A percentile compares a stretch with the other conserved stretches of the same genome.
phyloP scores from a whole-genome alignment of 257 asterid genomes.

The Plantago ovata region DNA sequence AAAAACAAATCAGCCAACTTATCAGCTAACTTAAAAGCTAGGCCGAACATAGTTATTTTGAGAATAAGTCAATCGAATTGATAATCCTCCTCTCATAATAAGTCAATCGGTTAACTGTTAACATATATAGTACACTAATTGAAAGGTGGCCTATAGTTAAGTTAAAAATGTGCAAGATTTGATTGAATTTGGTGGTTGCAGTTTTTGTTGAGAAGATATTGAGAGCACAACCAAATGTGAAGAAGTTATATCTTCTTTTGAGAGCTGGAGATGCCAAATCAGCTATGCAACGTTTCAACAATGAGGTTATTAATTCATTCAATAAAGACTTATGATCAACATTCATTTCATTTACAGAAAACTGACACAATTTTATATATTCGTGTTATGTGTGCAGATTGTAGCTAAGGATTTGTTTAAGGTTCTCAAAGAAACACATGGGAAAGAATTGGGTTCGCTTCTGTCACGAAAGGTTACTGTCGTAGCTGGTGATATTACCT shows the following conservation, averaged over 20 bases:
- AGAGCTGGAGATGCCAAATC: slow-evolving; percentile 68
- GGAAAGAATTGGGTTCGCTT: slow-evolving; percentile 32
- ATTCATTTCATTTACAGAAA: not conserved
- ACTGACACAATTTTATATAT: no score
- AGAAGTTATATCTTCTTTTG: slow-evolving; percentile 74
- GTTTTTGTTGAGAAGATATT: slow-evolving; percentile 81
- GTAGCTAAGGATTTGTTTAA: slow-evolving; percentile 63
- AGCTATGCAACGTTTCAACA: slow-evolving; percentile 63
- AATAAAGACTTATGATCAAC: not conserved
- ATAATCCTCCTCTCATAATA: no score
- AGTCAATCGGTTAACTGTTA: no score
- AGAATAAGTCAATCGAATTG: no score
- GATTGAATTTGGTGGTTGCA: slow-evolving; percentile 29
- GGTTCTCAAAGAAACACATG: slow-evolving; percentile 56
- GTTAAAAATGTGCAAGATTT: not conserved
- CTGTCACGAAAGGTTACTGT: slow-evolving; percentile 45
- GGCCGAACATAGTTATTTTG: no score
- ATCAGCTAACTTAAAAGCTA: no score
- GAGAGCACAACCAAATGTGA: slow-evolving; percentile 80
- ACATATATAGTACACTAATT: no score
- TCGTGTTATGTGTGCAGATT: slow-evolving; percentile 28
- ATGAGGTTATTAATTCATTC: slow-evolving; percentile 42
- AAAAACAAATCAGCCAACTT: no score
- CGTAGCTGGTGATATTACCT: slow-evolving; percentile 76
- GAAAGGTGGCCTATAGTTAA: not conserved